Evolutionary conservation across 768 basidiomycete species (phyloP), one percentile per base, ranked within the genome.

Genomic region (Russula sp.): DNA sequence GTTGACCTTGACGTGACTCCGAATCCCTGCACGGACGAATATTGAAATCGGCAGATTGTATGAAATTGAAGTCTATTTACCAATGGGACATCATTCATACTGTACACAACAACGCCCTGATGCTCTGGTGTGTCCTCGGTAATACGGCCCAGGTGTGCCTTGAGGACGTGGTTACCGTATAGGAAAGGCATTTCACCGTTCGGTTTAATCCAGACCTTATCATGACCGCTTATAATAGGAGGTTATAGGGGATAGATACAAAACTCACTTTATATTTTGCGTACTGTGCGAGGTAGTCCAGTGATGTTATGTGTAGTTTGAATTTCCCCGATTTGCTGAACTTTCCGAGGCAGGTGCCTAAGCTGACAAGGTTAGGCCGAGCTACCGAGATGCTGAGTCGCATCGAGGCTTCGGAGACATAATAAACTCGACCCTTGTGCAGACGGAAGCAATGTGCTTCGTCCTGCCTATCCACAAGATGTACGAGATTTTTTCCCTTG

Each of bases 121-220:
- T 99, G 96, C 71, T 99, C 97, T 11, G 96, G 95, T 3, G 95
- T 96, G 71, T 99, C 97, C 73, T 99, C 97, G 53, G 97, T 98
- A 73, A 98, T 98, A 63, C 96, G 84, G 18, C 97, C 97, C n/a
- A 99, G 79, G 75, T 99, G 97, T 9, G 97, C 97, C 76, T 98
- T 99, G 66, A 98, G 84, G 63, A 98, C 88, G 77, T 99, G 95
- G 72, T 99, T 99, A 61, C 97, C 97, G 71, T 99, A 99, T 42
- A 99, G 77, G 81, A 96, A 99, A 1, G 97, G 97, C 88, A 99
- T 96, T 77, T 99, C 97, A 71, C 97, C 97, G 68, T 98, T 96
- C 31, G 95, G 88, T 75, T 99, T 99, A 73, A 99, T 94, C 97
- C 97, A 99, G 18, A 98, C 84, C 96, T 98, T 63, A 4, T 37